Evolutionary conservation across 495 filamentous ascomycete genomes (phyloP).

Genomic region (Aspergillus indologenus): DNA sequence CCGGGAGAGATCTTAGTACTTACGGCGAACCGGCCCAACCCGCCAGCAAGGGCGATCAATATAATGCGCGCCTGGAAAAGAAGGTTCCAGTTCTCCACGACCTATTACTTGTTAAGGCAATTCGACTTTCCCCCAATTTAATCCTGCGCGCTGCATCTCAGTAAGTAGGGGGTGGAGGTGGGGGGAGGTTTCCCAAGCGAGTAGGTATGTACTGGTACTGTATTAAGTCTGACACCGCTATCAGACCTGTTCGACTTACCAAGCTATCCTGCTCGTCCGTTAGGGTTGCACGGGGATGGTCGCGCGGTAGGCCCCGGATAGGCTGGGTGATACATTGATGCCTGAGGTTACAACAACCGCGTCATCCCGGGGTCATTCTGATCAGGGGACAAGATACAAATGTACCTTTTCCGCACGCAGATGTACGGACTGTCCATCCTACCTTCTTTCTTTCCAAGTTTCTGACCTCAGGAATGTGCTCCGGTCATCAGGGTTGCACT

Average conservation of each 20-base stretch:
- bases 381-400: slow-evolving; percentile 3
- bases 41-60: slow-evolving; percentile 14
- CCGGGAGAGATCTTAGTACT: slow-evolving; percentile 6
- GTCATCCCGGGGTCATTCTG: neutral
- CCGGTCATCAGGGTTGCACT: neutral
- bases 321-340: neutral
- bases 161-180: too few relatives aligned
- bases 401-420: neutral
- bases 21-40: slow-evolving; percentile 17
- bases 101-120: neutral
- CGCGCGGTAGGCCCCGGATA: neutral
- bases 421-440: neutral
- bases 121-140: neutral
- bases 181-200: too few relatives aligned
- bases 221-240: too few relatives aligned
- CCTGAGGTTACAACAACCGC: slow-evolving; percentile 1
- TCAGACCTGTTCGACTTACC: neutral
- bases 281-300: neutral
- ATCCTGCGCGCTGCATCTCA: neutral
- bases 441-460: neutral
- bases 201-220: too few relatives aligned
- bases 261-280: neutral
- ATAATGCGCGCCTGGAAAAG: neutral
- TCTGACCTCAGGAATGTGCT: neutral
- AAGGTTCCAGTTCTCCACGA: neutral